phyloP scores from a whole-genome alignment of 2,329 filamentous ascomycete genomes.

The Colletotrichum limetticola region DNA sequence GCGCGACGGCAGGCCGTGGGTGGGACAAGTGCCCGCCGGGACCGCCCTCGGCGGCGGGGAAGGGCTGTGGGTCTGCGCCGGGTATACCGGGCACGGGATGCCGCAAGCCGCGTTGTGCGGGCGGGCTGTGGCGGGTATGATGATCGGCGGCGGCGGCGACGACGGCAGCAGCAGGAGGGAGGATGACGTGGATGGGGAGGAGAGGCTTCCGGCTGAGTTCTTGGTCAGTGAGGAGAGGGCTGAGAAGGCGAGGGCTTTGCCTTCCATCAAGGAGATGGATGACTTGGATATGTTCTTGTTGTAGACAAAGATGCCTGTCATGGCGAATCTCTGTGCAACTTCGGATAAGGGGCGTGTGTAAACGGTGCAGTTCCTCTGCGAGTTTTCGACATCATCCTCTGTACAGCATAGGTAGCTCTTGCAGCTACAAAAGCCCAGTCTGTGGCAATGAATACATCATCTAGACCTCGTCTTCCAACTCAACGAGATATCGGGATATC shows the following conservation, averaged over 20 bases:
- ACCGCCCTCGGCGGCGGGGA: constrained; percentile 55
- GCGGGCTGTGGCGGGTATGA: constrained; percentile 70
- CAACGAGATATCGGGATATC: too few relatives aligned
- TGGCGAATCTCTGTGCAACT: not conserved
- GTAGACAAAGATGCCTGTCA: not conserved
- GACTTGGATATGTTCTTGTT: constrained; percentile 35
- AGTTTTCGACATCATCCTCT: too few relatives aligned
- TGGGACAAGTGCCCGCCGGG: constrained; percentile 70
- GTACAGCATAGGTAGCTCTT: too few relatives aligned
- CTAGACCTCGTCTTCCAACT: too few relatives aligned
- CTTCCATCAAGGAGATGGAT: constrained; percentile 33
- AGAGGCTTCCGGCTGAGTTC: constrained; percentile 55
- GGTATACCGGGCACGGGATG: constrained; percentile 83
- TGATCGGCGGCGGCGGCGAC: constrained; percentile 52
- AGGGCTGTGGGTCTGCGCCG: constrained; percentile 72
- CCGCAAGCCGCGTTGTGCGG: constrained; percentile 76
- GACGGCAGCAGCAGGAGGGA: constrained; percentile 1
- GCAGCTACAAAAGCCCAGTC: too few relatives aligned
- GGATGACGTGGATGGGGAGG: constrained; percentile 49
- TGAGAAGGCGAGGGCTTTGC: constrained; percentile 31
- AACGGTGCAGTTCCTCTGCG: not conserved
- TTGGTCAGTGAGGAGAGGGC: constrained; percentile 47
- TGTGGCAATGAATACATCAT: too few relatives aligned
- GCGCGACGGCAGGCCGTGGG: constrained; percentile 75
- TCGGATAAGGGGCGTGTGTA: not conserved